phyloP scores from a whole-genome alignment of 164 flowering plant genomes.

The Annona cherimola region DNA sequence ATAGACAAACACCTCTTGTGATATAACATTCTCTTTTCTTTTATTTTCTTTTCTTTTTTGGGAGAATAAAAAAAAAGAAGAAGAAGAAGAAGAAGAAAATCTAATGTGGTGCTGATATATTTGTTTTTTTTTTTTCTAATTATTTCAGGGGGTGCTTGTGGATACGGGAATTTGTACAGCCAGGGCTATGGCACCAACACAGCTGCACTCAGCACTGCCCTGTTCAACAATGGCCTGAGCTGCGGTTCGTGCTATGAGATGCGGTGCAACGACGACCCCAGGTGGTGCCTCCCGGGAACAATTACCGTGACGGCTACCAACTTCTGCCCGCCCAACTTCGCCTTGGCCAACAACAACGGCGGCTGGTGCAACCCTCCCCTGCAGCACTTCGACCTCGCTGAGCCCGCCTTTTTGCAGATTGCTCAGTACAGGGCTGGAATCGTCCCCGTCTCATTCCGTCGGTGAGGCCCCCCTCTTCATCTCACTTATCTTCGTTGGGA shows the following conservation, averaged over 20 bases:
- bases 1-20: too few species aligned
- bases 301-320: conserved; percentile 40
- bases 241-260: conserved; percentile 42
- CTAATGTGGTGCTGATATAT: neutral
- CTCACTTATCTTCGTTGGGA: neutral
- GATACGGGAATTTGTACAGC: conserved; percentile 41
- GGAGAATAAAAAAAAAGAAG: too few species aligned
- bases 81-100: too few species aligned
- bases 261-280: conserved; percentile 32
- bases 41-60: too few species aligned
- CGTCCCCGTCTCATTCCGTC: conserved; percentile 36
- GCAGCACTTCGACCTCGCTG: conserved; percentile 41
- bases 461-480: conserved; percentile 13
- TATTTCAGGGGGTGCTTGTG: conserved; percentile 43
- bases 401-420: conserved; percentile 44
- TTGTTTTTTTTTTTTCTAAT: neutral
- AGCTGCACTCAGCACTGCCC: conserved; percentile 43
- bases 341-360: conserved; percentile 32
- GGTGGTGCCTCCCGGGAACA: conserved; percentile 33
- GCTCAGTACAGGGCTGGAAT: conserved; percentile 42
- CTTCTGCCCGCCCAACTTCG: conserved; percentile 41
- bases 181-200: conserved; percentile 45
- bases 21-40: too few species aligned
- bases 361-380: conserved; percentile 56
- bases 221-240: conserved; percentile 36